Percentiles rank a stretch among this genome's conserved stretches.
Evolutionary conservation across 208 protist species (phyloP).

Genomic region (Leishmania martiniquensis): DNA sequence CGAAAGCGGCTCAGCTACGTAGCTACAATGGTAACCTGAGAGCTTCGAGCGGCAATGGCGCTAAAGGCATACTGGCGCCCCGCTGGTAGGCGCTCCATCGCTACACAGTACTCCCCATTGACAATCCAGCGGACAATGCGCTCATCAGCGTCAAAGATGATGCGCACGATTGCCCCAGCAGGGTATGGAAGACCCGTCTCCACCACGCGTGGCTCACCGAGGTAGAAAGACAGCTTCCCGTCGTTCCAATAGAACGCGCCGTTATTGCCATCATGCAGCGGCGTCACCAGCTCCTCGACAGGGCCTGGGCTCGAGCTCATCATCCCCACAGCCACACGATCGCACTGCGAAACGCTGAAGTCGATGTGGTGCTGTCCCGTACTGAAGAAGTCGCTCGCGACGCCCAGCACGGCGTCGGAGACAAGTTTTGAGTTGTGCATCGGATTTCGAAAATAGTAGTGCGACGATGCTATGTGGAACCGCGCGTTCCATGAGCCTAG

Average conservation of each 20-base stretch:
- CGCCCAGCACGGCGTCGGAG: conserved; percentile 47
- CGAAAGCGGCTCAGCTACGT: not conserved
- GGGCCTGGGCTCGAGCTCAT: conserved; percentile 18
- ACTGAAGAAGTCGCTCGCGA: conserved; percentile 50
- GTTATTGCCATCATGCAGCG: conserved; percentile 19
- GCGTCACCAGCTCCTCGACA: conserved; percentile 10
- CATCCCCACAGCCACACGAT: conserved; percentile 55
- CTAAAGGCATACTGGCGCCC: conserved; percentile 52
- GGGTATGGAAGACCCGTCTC: conserved; percentile 47
- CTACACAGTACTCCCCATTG: conserved; percentile 45
- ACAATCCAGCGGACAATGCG: conserved; percentile 58
- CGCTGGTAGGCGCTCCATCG: conserved; percentile 58
- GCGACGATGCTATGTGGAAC: conserved; percentile 8
- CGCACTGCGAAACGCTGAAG: conserved; percentile 56
- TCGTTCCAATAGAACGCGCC: conserved; percentile 76
- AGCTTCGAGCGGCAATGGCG: conserved; percentile 41
- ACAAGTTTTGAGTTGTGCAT: conserved; percentile 37
- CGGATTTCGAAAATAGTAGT: conserved; percentile 41
- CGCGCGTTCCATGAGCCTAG: conserved; percentile 40
- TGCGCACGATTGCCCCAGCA: conserved; percentile 31
- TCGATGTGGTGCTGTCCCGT: conserved; percentile 48
- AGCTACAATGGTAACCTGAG: conserved; percentile 60
- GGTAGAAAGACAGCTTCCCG: conserved; percentile 54
- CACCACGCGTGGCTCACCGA: conserved; percentile 33
- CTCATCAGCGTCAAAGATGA: conserved; percentile 62